Evolutionary conservation across 2,329 filamentous ascomycete species (phyloP).

Genomic region (Fusarium staphyleae): DNA sequence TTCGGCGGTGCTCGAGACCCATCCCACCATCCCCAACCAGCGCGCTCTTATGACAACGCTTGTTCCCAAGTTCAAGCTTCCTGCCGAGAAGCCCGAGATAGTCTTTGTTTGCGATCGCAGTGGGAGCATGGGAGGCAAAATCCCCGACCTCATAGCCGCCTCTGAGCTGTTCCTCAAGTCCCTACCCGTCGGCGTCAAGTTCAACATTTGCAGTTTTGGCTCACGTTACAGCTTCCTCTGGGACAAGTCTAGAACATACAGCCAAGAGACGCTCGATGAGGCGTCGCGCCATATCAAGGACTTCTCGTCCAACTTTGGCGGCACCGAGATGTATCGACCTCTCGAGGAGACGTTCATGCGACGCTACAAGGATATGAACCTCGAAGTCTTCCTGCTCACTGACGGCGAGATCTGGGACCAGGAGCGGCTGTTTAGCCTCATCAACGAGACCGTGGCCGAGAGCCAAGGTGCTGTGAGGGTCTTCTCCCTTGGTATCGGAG

Average conservation of each 20-base stretch:
- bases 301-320: conserved; percentile 58
- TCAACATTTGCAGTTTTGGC: conserved; percentile 76
- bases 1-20: conserved; percentile 69
- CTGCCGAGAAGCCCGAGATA: conserved; percentile 63
- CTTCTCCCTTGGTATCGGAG: conserved; percentile 63
- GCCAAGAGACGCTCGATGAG: conserved; percentile 50
- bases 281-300: conserved; percentile 52
- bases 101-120: conserved; percentile 77
- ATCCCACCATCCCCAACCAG: conserved; percentile 66
- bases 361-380: conserved; percentile 54
- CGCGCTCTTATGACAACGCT: conserved; percentile 74
- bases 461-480: conserved; percentile 56
- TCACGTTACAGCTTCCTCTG: conserved; percentile 55
- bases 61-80: conserved; percentile 72
- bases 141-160: conserved; percentile 60
- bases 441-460: conserved; percentile 51
- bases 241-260: conserved; percentile 55
- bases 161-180: conserved; percentile 71
- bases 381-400: conserved; percentile 63
- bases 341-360: conserved; percentile 53
- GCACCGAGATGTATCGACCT: conserved; percentile 60
- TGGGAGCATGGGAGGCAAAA: conserved; percentile 67
- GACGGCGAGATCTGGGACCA: conserved; percentile 64
- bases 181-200: conserved; percentile 67
- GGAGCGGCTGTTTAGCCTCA: conserved; percentile 51